Evolutionary conservation across 2,329 filamentous ascomycete genomes (phyloP), one percentile per base, ranked within the genome.

Genomic region (Colletotrichum chlorophyti): DNA sequence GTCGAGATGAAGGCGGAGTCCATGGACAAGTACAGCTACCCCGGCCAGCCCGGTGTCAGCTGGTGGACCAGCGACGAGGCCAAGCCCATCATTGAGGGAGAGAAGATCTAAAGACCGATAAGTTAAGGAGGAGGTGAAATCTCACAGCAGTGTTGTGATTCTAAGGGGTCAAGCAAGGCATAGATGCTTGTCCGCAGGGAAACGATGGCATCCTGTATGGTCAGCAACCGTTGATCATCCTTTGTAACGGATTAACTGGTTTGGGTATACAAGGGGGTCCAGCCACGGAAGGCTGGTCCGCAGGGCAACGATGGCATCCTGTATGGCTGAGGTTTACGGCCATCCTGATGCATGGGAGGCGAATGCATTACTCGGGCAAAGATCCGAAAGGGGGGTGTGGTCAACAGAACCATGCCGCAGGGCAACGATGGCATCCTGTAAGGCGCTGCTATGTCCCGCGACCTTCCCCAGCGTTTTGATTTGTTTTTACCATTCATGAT

Each of bases 1-100:
- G 93, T 97, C 3, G 91, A 97, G 84, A 96, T 97, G 92, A 94
- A 91, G 84, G 76, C 86, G 4, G 90, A 88, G 64, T 95, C 91
- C 72, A 95, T 96, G 91, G 90, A 93, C 63, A 75, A 74, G 65
- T 97, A 83, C 70, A 82, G 83, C 46, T 97, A 86, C 72, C 93
- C 92, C 1, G 91, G 92, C 7, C 84, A 88, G 68, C 82, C 88
- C 61, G 89, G 88, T 4, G 88, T 91, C 65, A 91, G 91, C 69
- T 97, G 91, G 91, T 96, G 93, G 93, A 87, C 78, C 75, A 89
- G 83, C 43, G 89, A 91, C 32, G 90, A 91, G 74, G 91, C 91
- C n/a, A 89, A 79, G 76, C 76, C 80, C 1, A 93, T 95, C 65
- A 73, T 93, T 31, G 87, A 91, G 57, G 83, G 82, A 0, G 77